These are phyloP conservation scores for Sphaerulina vaccinii DNA, from an alignment of 2,329 filamentous ascomycete genomes.

Conservation along the genomic window DNA sequence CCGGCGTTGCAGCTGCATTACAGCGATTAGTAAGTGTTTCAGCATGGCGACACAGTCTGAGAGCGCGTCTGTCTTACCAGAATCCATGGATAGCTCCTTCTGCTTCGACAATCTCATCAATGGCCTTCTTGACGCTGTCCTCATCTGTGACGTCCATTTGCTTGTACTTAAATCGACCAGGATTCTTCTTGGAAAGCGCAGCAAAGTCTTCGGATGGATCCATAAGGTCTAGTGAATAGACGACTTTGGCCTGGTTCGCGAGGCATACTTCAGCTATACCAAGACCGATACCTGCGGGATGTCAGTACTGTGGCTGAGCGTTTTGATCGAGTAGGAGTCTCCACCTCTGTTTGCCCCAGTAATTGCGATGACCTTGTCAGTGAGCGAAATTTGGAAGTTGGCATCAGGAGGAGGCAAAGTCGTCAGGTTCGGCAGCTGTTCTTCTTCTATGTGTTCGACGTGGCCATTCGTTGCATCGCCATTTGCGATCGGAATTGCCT, in stretches of 20 bases:
- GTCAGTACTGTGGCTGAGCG: constrained; percentile 3
- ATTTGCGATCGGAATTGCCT: constrained; percentile 27
- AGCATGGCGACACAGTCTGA: too few relatives aligned
- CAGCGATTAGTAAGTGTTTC: too few relatives aligned
- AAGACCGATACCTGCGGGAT: constrained; percentile 28
- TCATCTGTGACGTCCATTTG: constrained; percentile 35
- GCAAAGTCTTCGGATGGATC: constrained; percentile 34
- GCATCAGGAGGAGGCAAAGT: constrained; percentile 47
- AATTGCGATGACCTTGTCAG: constrained; percentile 44
- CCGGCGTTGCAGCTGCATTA: too few relatives aligned
- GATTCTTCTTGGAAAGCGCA: constrained; percentile 30
- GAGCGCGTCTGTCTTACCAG: too few relatives aligned
- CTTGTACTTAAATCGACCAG: constrained; percentile 32
- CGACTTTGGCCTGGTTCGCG: constrained; percentile 30
- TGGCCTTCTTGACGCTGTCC: constrained; percentile 28
- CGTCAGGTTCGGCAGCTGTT: constrained; percentile 36
- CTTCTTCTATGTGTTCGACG: constrained; percentile 17
- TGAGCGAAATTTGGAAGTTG: constrained; percentile 48
- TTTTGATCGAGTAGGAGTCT: too few relatives aligned
- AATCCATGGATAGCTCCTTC: constrained; percentile 33
- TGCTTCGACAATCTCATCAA: constrained; percentile 30
- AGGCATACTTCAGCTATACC: constrained; percentile 37
- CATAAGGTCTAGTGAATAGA: constrained; percentile 35
- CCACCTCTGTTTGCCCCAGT: constrained; percentile 36
- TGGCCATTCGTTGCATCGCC: constrained; percentile 23